These are phyloP conservation scores for Tricholoma sp. DNA, from an alignment of 768 basidiomycete species.

Conservation along the genomic window DNA sequence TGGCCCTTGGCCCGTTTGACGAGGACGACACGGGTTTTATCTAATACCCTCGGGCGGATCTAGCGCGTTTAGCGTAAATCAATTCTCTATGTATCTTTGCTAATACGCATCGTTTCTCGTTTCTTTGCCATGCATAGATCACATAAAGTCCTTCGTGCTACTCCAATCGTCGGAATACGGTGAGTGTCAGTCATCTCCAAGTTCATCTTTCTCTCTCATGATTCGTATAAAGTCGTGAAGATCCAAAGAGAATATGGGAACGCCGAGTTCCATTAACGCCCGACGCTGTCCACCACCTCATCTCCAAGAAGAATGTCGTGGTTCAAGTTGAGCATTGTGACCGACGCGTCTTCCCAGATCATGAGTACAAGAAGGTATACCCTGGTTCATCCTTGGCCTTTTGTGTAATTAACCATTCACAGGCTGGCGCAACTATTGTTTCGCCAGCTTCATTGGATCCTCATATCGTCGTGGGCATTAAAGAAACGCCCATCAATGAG, in stretches of 20 bases:
- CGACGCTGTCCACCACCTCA: slow-evolving; percentile 57
- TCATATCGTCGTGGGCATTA: slow-evolving; percentile 83
- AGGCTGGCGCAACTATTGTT: slow-evolving; percentile 74
- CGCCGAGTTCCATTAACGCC: slow-evolving; percentile 82
- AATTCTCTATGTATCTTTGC: no score
- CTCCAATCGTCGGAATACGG: slow-evolving; percentile 27
- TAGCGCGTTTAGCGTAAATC: no score
- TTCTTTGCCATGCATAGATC: not conserved
- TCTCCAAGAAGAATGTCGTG: slow-evolving; percentile 47
- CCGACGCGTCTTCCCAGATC: slow-evolving; percentile 63
- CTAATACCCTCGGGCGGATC: no score
- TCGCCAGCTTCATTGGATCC: slow-evolving; percentile 52
- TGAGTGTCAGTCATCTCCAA: slow-evolving; percentile 1
- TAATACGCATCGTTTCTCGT: not conserved
- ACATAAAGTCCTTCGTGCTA: not conserved
- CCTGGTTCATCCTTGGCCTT: not conserved
- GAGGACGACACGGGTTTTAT: no score
- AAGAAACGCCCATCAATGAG: slow-evolving; percentile 71
- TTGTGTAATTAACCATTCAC: not conserved
- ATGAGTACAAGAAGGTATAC: slow-evolving; percentile 60
- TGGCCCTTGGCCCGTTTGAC: not conserved
- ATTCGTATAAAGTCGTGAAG: slow-evolving; percentile 52
- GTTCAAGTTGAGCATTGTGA: slow-evolving; percentile 78
- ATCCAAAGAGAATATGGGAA: slow-evolving; percentile 81
- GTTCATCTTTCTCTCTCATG: not conserved